Evolutionary conservation across 331 rosid species (phyloP), one percentile per base, ranked within the genome.

Genomic region (Acacia concinna): DNA sequence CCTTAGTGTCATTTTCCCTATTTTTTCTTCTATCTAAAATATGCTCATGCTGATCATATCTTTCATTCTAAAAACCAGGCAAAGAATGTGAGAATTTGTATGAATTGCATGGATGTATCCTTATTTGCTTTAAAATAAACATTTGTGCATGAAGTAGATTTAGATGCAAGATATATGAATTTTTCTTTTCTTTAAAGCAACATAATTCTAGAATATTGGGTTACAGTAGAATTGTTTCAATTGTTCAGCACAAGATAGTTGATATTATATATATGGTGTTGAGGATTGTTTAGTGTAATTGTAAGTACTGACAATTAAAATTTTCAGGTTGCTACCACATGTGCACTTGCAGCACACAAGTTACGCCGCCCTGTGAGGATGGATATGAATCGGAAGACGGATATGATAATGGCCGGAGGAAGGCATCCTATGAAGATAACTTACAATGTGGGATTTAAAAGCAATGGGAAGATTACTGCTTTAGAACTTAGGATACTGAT

Each of bases 391-490:
- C 91, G 99, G 54, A 93, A 91, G 91, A 86, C 90, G 4, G 99
- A 95, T 80, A 93, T 93, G 97, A 86, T 95, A 81, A 87, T 89
- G 91, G 91, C 96, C n/a, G 99, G 97, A 81, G 99, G 99, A 84
- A 87, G 99, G 84, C 97, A 95, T 86, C 97, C 99, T 43, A 86
- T 95, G 94, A 93, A 90, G 85, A 85, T 95, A 74, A 89, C 83
- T 21, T 95, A 92, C 79, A 87, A 75, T 78, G 97, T 93, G 23
- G 94, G 97, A 75, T 95, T 91, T 82, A 93, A 83, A 81, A 87
- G 87, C 30, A 86, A 85, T 60, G 99, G 99, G 75, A 95, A 91
- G 85, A 89, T 95, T 72, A 95, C 99, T 34, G 97, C 93, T 63
- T 75, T 93, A 75, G 79, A 95, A 21, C 89, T 95, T 66, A 71